Conservation (phyloP, 225 moss, liverwort and hornwort genomes). For the Sphagnum tenellum region DNA sequence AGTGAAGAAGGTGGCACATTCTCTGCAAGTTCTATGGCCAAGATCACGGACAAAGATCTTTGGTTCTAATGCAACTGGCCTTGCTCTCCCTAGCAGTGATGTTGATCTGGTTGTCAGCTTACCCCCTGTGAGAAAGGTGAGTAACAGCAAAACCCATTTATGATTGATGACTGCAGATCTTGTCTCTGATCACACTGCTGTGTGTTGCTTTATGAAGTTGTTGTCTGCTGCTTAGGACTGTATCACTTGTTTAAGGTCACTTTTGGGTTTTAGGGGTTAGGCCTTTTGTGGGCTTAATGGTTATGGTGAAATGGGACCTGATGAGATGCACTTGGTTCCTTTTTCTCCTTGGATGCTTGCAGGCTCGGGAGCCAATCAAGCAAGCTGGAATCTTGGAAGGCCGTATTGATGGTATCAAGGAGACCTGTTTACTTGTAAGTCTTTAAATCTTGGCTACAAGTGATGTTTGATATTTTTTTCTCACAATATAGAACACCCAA, state of each 20-base stretch:
- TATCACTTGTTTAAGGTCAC: no score
- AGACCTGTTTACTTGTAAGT: conserved; percentile 79
- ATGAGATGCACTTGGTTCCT: not conserved
- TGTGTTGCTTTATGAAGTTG: no score
- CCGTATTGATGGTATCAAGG: conserved; percentile 82
- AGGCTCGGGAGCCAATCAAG: conserved; percentile 77
- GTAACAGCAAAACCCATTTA: conserved; percentile 4
- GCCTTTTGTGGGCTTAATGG: no score
- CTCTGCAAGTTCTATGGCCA: conserved; percentile 89
- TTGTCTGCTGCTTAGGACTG: no score
- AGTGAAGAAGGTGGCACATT: conserved; percentile 84
- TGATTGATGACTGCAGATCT: no score
- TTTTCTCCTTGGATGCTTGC: not conserved
- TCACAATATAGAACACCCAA: not conserved
- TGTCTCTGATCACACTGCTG: no score
- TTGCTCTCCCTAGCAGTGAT: conserved; percentile 87
- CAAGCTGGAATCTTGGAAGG: conserved; percentile 97
- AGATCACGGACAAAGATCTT: conserved; percentile 81
- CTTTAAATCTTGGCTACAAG: no score
- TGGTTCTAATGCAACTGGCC: conserved; percentile 87
- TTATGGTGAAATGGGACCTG: not conserved
- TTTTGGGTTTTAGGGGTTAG: no score
- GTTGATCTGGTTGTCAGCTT: conserved; percentile 87
- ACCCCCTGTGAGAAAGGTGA: conserved; percentile 85
- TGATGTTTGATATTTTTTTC: no score